Conservation (phyloP, 352 stramenopile genomes). For the Globisporangium cederbergense region DNA sequence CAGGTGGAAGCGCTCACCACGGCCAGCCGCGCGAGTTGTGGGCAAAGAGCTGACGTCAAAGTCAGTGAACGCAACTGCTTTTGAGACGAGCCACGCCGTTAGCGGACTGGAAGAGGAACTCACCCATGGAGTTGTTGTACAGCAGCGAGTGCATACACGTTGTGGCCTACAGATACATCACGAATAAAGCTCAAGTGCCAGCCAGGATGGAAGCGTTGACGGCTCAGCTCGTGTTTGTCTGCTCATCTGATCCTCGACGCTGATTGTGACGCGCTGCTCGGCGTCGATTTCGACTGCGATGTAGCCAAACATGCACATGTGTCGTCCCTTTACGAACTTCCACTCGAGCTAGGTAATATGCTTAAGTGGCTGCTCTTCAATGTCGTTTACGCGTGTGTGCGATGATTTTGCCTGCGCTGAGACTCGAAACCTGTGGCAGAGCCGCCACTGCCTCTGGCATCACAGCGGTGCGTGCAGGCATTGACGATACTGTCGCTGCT, state of each 20-base stretch:
- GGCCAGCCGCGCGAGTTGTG: not conserved
- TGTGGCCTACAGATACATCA: slow-evolving; percentile 23
- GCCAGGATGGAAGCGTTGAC: no score
- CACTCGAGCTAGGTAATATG: not conserved
- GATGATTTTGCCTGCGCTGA: no score
- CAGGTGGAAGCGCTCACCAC: not conserved
- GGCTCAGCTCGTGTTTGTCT: no score
- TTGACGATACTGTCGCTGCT: no score
- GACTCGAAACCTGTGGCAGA: no score
- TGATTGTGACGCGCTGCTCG: not conserved
- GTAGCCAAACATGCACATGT: not conserved
- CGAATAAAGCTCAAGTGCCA: not conserved
- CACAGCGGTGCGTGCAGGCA: no score
- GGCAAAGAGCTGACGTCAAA: not conserved
- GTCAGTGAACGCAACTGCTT: not conserved
- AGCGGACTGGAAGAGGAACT: not conserved
- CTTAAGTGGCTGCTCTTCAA: not conserved
- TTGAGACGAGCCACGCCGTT: not conserved
- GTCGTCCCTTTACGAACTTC: not conserved
- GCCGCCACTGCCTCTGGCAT: no score
- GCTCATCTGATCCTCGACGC: not conserved
- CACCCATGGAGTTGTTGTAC: slow-evolving; percentile 28
- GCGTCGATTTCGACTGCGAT: not conserved
- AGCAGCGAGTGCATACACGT: slow-evolving; percentile 52
- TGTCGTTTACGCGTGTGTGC: no score